Conservation (phyloP, 352 stramenopile genomes). For the Phytopythium oedochilum region DNA sequence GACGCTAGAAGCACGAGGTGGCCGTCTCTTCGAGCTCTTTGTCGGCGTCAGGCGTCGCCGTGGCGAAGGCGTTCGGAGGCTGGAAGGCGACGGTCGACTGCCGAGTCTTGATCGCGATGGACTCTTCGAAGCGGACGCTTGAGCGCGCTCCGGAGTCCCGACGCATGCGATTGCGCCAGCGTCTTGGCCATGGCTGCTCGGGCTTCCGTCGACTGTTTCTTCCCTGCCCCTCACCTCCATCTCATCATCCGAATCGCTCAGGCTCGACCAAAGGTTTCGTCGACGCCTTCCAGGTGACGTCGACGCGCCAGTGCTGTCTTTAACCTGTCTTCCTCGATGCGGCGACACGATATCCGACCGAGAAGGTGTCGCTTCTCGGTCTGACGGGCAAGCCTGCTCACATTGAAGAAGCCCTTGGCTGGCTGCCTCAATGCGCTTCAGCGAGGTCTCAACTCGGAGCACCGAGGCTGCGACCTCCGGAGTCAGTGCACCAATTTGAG, state of each 20-base stretch:
- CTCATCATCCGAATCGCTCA: constrained; percentile 4
- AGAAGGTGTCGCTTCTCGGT: neutral
- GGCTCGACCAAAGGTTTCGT: neutral
- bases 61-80: neutral
- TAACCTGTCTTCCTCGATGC: neutral
- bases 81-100: neutral
- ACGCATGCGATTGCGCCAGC: neutral
- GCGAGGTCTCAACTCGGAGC: constrained; percentile 57
- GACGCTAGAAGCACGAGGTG: too few relatives aligned
- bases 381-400: neutral
- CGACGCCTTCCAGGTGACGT: neutral
- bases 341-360: neutral
- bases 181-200: neutral
- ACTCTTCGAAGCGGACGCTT: neutral
- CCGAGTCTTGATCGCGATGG: neutral
- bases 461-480: constrained; percentile 59
- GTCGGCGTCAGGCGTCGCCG: neutral
- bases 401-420: neutral
- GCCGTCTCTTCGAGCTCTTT: neutral
- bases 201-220: neutral
- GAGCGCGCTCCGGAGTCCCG: neutral
- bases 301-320: neutral
- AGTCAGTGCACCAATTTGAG: constrained; percentile 70
- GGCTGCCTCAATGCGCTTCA: constrained; percentile 24
- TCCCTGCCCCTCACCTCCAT: neutral